A percentile compares a stretch with the other conserved stretches of the same genome.
Conservation (phyloP, 371 early-diverging fungal species). For the Cokeromyces recurvatus region DNA sequence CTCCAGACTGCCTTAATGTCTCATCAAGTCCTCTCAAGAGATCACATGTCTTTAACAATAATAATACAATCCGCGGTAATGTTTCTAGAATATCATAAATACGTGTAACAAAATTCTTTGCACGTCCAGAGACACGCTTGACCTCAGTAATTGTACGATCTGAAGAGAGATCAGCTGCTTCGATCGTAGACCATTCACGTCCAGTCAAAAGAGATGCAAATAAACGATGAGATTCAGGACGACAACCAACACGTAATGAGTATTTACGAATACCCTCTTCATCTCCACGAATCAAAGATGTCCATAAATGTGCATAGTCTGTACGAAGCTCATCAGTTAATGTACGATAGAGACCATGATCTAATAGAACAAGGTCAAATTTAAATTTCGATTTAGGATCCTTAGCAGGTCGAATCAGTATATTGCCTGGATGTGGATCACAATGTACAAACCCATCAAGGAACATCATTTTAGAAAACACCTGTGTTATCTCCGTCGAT, state of each 20-base stretch:
- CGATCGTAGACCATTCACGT: conserved; percentile 71
- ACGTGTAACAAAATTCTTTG: conserved; percentile 61
- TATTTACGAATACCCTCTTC: conserved; percentile 61
- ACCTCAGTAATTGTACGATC: conserved; percentile 48
- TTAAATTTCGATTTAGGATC: conserved; percentile 53
- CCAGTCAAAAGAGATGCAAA: conserved; percentile 88
- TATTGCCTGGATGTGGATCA: conserved; percentile 72
- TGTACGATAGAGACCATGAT: conserved; percentile 91
- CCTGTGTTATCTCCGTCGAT: conserved; percentile 65
- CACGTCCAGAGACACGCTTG: conserved; percentile 27
- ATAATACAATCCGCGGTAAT: conserved; percentile 75
- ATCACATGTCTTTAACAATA: conserved; percentile 91
- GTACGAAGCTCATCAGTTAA: conserved; percentile 66
- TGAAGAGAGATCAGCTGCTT: conserved; percentile 28
- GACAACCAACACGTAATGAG: conserved; percentile 52
- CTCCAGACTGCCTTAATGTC: conserved; percentile 27
- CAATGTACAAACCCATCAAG: conserved; percentile 71
- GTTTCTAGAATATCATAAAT: conserved; percentile 77
- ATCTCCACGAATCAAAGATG: conserved; percentile 73
- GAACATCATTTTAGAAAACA: conserved; percentile 92
- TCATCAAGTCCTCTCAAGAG: conserved; percentile 66
- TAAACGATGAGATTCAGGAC: conserved; percentile 74
- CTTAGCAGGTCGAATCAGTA: conserved; percentile 60
- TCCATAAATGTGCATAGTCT: conserved; percentile 89
- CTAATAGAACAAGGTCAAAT: conserved; percentile 86